Percentiles rank a stretch among this genome's conserved stretches.
These are phyloP conservation scores for Blastobotrys buckinghamii DNA, from an alignment of 1,139 yeast species.

Conservation along the genomic window DNA sequence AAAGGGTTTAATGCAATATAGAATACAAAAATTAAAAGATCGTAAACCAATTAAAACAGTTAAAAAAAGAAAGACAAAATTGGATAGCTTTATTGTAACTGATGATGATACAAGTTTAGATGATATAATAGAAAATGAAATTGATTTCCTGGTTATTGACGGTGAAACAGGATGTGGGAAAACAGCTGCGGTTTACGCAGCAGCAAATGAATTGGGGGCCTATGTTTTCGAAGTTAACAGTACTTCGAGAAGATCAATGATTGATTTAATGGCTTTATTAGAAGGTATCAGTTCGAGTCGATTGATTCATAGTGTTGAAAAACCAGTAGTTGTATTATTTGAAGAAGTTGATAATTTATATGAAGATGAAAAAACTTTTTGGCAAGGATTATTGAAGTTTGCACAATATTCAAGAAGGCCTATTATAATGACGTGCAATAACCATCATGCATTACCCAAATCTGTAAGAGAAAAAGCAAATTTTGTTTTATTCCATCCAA, in stretches of 20 bases:
- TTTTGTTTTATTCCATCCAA: constrained; percentile 1
- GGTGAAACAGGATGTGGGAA: constrained; percentile 81
- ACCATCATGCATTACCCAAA: constrained; percentile 48
- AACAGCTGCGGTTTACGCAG: constrained; percentile 66
- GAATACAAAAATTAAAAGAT: constrained; percentile 6
- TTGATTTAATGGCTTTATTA: constrained; percentile 58
- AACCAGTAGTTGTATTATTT: constrained; percentile 64
- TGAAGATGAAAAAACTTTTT: constrained; percentile 74
- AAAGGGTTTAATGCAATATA: constrained; percentile 6
- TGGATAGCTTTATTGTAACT: constrained; percentile 40
- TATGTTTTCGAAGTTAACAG: constrained; percentile 80
- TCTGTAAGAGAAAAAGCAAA: no score
- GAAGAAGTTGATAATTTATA: constrained; percentile 85
- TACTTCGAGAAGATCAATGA: constrained; percentile 64
- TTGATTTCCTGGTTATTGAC: constrained; percentile 45
- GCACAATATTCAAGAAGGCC: constrained; percentile 71
- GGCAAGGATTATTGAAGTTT: constrained; percentile 66
- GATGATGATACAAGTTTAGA: constrained; percentile 23
- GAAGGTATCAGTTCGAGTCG: constrained; percentile 84
- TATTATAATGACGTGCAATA: constrained; percentile 67
- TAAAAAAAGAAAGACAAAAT: constrained; percentile 11
- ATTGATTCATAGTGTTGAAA: constrained; percentile 53
- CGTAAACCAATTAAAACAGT: not conserved
- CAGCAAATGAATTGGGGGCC: constrained; percentile 58
- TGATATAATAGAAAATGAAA: constrained; percentile 27